Base-by-base conservation (phyloP, 257 asterid genomes). In the Plectranthus barbatus region DNA sequence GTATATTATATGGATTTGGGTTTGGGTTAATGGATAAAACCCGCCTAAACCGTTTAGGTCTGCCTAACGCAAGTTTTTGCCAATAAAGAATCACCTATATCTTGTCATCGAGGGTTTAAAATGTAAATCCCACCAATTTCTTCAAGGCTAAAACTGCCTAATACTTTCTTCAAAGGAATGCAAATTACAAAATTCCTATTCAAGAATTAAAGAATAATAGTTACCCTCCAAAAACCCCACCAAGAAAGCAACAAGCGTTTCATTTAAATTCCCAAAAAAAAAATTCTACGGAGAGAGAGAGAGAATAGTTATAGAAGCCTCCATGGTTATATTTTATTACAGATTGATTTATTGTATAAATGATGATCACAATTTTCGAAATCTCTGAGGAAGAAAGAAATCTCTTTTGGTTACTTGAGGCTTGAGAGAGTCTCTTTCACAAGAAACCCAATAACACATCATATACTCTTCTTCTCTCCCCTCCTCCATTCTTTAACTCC, bases 211-310 rank as follows among this genome's bases (percentile, higher is more conserved):
- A 67, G 65, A 57, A 67, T 57, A 40, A 58, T 31, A 74, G 40
- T 62, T n/a, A n/a, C 71, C 81, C 75, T 59, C 75, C 77, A 69
- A 71, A 68, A 75, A 79, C 78, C 80, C 80, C 73, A 56, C 67
- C 73, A 62, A 53, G 59, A 75, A 76, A 73, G 74, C 60, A 64
- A 73, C 70, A 42, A 21, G 60, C 23, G 44, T 31, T 64, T 45
- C 53, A 24, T 31, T 60, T 24, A 34, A 7, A 54, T 10, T 5
- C 37, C 26, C 29, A 29, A 48, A 8, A 12, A 1, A 11, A 31
- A 1, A 1, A 1, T 1, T 4, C 29, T 26, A 26, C 5, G 31
- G 31, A 26, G 31, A 26, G 31, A 26, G 31, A 26, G 5, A 26
- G 5, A 31, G 6, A 31, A 31, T 1, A 31, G 7, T 2, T 2